Base-by-base conservation (phyloP, 2,329 filamentous ascomycete species). In the Ophiosphaerella herpotricha region DNA sequence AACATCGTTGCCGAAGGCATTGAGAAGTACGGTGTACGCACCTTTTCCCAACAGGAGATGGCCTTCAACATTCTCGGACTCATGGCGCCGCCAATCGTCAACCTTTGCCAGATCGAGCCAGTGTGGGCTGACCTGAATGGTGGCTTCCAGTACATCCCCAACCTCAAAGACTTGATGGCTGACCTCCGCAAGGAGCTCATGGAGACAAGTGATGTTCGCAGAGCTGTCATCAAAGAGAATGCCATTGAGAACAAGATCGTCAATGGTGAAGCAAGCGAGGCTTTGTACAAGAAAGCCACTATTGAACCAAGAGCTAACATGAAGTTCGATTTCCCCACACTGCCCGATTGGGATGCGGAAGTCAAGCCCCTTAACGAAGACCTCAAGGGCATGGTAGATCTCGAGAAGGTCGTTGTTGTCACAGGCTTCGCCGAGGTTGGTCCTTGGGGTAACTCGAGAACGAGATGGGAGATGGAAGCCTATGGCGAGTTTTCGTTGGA, bases 41-140 rank as follows among this genome's bases (percentile, higher is more conserved):
- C 94, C 4, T 99, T 99, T 82, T 97, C 93, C 8, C 94, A 97
- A 78, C 91, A 96, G 74, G 94, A 99, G 77, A 99, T 99, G 94
- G 94, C 94, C 13, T 99, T 99, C 82, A 99, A 99, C 77, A 78
- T 99, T 60, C 85, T 99, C 38, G 93, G 94, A 62, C 84, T 99
- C 45, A 96, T 99, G 94, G 89, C 92, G 1, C 92, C 94, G 33
- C 84, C 87, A 24, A 90, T 99, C 65, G 92, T 96, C 62, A 91
- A 99, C 71, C 84, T 99, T 37, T 99, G 94, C 82, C 94, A 99
- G 78, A 81, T 85, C 38, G 91, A 97, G 78, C 95, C 94, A 9
- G 91, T 99, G 52, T 97, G 94, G 76, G 94, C 94, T 56, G 94
- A 99, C 76, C 82, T 99, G 44, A 99, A 99, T 77, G 94, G 95